These are phyloP conservation scores for Lactuca saligna DNA, from an alignment of 129 eudicot species.

Conservation along the genomic window DNA sequence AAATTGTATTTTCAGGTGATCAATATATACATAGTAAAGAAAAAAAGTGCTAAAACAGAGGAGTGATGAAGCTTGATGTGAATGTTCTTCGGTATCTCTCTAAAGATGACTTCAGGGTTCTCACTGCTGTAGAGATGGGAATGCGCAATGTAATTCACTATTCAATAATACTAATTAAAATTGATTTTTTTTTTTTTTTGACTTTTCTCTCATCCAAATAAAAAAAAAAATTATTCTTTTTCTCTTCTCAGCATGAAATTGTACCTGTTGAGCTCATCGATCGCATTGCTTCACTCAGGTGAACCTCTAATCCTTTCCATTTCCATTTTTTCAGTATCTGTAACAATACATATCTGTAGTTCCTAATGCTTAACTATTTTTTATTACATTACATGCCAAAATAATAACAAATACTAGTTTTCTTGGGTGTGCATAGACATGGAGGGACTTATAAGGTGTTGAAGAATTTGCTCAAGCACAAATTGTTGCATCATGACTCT, in stretches of 20 bases:
- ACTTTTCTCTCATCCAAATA: neutral
- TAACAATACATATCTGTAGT: neutral
- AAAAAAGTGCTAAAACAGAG: neutral
- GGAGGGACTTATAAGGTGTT: constrained; percentile 96
- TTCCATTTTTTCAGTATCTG: neutral
- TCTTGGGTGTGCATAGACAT: constrained; percentile 48
- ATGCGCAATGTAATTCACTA: constrained; percentile 71
- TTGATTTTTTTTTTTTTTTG: neutral
- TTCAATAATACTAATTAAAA: neutral
- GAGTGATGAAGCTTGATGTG: constrained; percentile 84
- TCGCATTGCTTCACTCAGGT: constrained; percentile 94
- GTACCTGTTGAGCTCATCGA: constrained; percentile 83
- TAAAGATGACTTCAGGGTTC: constrained; percentile 89
- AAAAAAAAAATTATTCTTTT: neutral
- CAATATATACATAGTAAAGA: no score
- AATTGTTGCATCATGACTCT: constrained; percentile 83
- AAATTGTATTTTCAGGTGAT: no score
- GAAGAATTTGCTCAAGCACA: constrained; percentile 90
- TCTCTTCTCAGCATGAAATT: constrained; percentile 79
- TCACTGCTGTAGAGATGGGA: constrained; percentile 98
- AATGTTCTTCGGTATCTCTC: constrained; percentile 81
- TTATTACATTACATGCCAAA: constrained; percentile 4
- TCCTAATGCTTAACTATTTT: neutral
- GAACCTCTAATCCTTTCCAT: neutral
- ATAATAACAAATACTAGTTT: neutral